Evolutionary conservation across 2,329 filamentous ascomycete species (phyloP), one percentile per base, ranked within the genome.

Genomic region (Apiospora aurea): DNA sequence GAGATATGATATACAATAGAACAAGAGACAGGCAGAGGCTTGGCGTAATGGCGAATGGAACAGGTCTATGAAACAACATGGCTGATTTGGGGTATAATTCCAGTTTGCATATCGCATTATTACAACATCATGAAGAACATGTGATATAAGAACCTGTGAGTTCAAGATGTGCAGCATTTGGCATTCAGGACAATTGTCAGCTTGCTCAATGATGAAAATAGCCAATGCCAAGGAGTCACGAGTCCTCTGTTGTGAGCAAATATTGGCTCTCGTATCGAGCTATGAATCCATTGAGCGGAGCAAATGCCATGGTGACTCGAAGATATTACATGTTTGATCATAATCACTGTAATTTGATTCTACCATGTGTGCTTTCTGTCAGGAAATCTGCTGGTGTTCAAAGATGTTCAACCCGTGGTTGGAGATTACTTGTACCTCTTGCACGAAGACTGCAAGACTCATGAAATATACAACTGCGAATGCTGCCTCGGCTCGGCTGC

Each of bases 11-110:
- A 64, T 34, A n/a, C 18, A 38, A 8, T 64, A 41, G 34, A 64
- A 8, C 26, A 53, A 26, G n/a, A 21, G 26, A 26, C 24, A 53
- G 51, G 51, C 51, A 11, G 47, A n/a, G 11, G 49, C 49, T 51
- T 64, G 57, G 57, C 57, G 57, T 64, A 64, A n/a, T 64, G 57
- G 57, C 34, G 57, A 64, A 64, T 4, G 29, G 51, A 24, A 10
- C 6, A 34, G 57, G 26, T 16, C 29, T 64, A 41, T 64, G 13
- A 64, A 64, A 64, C 41, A 21, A 34, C 51, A 64, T 64, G 24
- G 34, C 29, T 64, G 57, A 34, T 64, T 64, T 64, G 57, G 29
- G 21, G 29, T 38, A 41, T 64, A 64, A 64, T 64, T 64, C 34
- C 11, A 64, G 10, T 41, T 64, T 41, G 34, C 6, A 41, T 13